Evolutionary conservation across 306 rosid species (phyloP).

Genomic region (Carpinus viminea): DNA sequence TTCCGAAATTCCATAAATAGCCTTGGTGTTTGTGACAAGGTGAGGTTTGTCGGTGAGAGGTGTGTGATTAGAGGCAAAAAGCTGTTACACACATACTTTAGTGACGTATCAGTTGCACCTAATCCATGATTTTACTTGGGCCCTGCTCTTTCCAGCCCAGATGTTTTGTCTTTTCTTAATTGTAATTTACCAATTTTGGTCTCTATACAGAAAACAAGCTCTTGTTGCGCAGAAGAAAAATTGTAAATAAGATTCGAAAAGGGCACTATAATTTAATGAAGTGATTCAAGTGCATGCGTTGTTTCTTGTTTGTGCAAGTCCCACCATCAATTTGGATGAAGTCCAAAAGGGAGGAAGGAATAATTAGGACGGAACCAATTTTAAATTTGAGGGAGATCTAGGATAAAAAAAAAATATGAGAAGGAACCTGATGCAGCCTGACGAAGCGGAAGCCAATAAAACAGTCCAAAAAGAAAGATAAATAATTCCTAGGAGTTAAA

Average conservation of each 20-base stretch:
- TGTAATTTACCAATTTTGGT: slow-evolving; percentile 25
- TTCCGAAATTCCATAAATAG: not conserved
- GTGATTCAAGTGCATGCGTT: not conserved
- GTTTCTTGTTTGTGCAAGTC: not conserved
- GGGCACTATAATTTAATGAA: not conserved
- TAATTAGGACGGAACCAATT: too few species aligned
- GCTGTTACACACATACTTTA: not conserved
- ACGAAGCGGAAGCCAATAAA: too few species aligned
- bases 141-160: slow-evolving; percentile 33
- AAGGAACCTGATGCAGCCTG: too few species aligned
- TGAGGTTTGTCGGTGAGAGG: slow-evolving; percentile 28
- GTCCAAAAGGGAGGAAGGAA: too few species aligned
- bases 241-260: not conserved
- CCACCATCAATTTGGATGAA: not conserved
- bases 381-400: too few species aligned
- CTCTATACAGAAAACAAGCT: not conserved
- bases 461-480: too few species aligned
- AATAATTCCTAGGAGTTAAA: too few species aligned
- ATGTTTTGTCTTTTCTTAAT: slow-evolving; percentile 20
- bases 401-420: too few species aligned
- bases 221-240: not conserved
- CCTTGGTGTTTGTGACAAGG: not conserved
- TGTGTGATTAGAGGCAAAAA: not conserved
- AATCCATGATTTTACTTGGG: not conserved
- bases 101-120: slow-evolving; percentile 19